Conservation (phyloP, 163 green algal genomes). For the Prototheca wickerhamii region DNA sequence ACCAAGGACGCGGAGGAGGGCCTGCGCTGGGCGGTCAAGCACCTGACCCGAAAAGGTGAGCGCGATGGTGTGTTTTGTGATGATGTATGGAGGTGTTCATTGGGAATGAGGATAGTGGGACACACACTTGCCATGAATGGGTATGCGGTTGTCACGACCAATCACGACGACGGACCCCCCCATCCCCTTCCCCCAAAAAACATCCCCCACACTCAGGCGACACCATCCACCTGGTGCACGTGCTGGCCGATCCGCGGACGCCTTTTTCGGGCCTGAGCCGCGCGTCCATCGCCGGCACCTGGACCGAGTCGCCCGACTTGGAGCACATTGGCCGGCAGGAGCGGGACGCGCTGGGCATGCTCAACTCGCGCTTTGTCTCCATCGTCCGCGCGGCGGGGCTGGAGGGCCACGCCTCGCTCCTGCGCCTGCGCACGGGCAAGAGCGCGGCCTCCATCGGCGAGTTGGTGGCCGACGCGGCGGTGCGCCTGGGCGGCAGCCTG, state of each 20-base stretch:
- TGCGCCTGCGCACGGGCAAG: conserved; percentile 18
- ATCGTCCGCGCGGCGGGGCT: conserved; percentile 13
- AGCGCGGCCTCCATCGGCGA: conserved; percentile 31
- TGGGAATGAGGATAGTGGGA: too few species aligned
- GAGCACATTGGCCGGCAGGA: conserved; percentile 21
- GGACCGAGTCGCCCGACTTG: not conserved
- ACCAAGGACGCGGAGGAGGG: conserved; percentile 18
- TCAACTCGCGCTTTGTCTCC: conserved; percentile 20
- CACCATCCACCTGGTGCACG: conserved; percentile 28
- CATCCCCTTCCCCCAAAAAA: too few species aligned
- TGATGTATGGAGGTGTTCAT: too few species aligned
- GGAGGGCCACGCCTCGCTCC: conserved; percentile 3
- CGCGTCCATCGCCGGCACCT: not conserved
- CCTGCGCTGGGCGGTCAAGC: conserved; percentile 15
- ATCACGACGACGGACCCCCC: not conserved
- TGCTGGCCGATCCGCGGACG: conserved; percentile 21
- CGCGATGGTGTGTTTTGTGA: too few species aligned
- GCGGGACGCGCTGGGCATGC: conserved; percentile 19
- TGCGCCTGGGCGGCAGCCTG: conserved; percentile 15
- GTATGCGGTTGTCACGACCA: not conserved
- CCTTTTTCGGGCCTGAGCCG: not conserved
- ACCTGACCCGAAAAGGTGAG: conserved; percentile 22
- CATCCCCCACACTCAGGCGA: conserved; percentile 13
- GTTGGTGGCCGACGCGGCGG: conserved; percentile 9
- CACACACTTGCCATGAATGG: not conserved